phyloP scores from a whole-genome alignment of 2,329 filamentous ascomycete genomes.

The Trichoderma atrobrunneum region DNA sequence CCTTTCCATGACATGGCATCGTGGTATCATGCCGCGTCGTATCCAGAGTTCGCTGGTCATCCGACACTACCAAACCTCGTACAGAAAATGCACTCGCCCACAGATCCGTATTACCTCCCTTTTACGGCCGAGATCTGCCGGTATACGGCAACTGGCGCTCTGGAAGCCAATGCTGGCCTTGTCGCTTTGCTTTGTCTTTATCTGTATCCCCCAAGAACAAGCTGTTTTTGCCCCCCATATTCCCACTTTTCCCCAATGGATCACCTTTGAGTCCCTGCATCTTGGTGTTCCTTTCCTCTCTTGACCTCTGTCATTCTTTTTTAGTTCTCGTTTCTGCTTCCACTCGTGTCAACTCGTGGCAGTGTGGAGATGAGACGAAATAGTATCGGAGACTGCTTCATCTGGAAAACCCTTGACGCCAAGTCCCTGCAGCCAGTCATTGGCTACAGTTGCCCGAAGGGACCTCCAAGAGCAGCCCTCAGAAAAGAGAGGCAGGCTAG shows the following conservation, averaged over 20 bases:
- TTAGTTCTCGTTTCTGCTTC: neutral
- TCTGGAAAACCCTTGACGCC: neutral
- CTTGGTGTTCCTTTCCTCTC: neutral
- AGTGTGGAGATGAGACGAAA: neutral
- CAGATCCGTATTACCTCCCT: conserved; percentile 10
- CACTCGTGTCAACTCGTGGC: too few species aligned
- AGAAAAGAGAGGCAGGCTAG: neutral
- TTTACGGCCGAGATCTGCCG: conserved; percentile 15
- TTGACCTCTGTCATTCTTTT: neutral
- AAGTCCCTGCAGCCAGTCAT: neutral
- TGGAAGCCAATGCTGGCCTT: neutral
- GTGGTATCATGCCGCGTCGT: conserved; percentile 11
- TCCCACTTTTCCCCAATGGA: neutral
- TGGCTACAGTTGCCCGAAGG: neutral
- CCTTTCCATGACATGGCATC: neutral
- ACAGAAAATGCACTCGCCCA: neutral
- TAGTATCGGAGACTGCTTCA: neutral
- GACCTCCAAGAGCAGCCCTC: neutral
- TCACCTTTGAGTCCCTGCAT: neutral
- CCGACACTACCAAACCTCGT: conserved; percentile 12
- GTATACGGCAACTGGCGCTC: neutral
- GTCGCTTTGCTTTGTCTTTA: neutral
- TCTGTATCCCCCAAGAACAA: neutral
- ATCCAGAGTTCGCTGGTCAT: conserved; percentile 14
- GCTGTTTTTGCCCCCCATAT: neutral